Percentiles rank a stretch among this genome's conserved stretches.
These are phyloP conservation scores for Rhodotorula graminis DNA, from an alignment of 768 basidiomycete species.

Conservation along the genomic window DNA sequence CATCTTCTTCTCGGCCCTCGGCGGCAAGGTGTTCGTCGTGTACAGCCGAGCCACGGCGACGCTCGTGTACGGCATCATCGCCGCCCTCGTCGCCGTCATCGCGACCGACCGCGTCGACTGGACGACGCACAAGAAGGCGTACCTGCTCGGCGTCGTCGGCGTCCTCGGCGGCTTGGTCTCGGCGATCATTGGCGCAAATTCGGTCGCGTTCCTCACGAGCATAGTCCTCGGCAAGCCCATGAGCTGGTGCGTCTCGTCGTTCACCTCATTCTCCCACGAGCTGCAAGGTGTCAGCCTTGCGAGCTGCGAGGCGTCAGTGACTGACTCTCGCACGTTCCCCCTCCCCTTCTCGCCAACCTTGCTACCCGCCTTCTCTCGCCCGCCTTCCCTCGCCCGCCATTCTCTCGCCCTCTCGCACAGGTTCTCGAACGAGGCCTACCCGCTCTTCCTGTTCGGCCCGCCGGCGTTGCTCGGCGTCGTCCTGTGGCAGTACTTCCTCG, in stretches of 20 bases:
- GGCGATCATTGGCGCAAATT: constrained; percentile 62
- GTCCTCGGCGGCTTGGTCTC: constrained; percentile 57
- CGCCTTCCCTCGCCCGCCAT: not conserved
- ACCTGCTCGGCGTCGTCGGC: constrained; percentile 53
- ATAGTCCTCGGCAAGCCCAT: constrained; percentile 61
- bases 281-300: too few relatives aligned
- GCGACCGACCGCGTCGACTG: constrained; percentile 38
- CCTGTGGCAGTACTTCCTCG: constrained; percentile 54
- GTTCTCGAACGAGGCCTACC: constrained; percentile 67
- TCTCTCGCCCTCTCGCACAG: constrained; percentile 18
- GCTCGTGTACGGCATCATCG: constrained; percentile 30
- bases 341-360: too few relatives aligned
- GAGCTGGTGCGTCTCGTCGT: constrained; percentile 56
- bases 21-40: constrained; percentile 61
- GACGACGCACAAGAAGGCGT: constrained; percentile 28
- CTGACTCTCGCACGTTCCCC: too few relatives aligned
- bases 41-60: constrained; percentile 46
- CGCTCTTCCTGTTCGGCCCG: constrained; percentile 68
- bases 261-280: too few relatives aligned
- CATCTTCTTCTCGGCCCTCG: constrained; percentile 72
- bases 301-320: too few relatives aligned
- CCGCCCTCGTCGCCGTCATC: constrained; percentile 31
- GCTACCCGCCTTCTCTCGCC: not conserved
- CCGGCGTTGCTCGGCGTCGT: constrained; percentile 64
- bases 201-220: constrained; percentile 66